Conservation (phyloP, 2,329 filamentous ascomycete genomes). For the Allantophomopsis cytisporea region DNA sequence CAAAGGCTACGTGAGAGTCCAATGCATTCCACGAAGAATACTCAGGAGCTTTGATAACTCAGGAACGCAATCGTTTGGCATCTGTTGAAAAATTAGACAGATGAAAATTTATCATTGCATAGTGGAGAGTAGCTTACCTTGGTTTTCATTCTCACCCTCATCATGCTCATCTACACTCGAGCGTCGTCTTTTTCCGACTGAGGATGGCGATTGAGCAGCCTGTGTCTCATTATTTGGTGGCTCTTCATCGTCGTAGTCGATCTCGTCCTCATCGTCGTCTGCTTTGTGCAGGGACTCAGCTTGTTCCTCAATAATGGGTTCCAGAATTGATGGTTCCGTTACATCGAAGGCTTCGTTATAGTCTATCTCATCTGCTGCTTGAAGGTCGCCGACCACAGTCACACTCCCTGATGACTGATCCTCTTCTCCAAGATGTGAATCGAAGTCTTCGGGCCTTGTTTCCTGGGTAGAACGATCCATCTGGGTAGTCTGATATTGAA, state of each 20-base stretch:
- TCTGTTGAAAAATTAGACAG: constrained; percentile 7
- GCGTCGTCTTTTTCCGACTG: constrained; percentile 13
- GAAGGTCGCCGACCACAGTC: constrained; percentile 2
- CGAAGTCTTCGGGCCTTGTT: not conserved
- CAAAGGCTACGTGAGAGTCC: too few relatives aligned
- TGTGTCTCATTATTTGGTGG: constrained; percentile 4
- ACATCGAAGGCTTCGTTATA: constrained; percentile 10
- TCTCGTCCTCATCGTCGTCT: constrained; percentile 18
- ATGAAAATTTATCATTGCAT: too few relatives aligned
- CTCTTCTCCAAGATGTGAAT: not conserved
- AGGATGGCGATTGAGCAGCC: constrained; percentile 1
- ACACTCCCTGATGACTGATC: constrained; percentile 1
- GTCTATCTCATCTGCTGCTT: constrained; percentile 9
- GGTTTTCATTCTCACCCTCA: constrained; percentile 2
- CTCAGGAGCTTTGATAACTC: constrained; percentile 1
- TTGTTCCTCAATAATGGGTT: not conserved
- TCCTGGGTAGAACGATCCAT: too few relatives aligned
- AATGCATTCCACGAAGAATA: too few relatives aligned
- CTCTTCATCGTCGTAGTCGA: constrained; percentile 21
- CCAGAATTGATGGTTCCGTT: not conserved
- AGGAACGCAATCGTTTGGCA: constrained; percentile 17
- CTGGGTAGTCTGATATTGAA: too few relatives aligned
- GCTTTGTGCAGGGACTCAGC: not conserved
- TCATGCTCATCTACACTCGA: constrained; percentile 9
- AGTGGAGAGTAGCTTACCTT: constrained; percentile 7